Evolutionary conservation across 805 yeast genomes (phyloP).

Genomic region (Ogataea zsoltii): DNA sequence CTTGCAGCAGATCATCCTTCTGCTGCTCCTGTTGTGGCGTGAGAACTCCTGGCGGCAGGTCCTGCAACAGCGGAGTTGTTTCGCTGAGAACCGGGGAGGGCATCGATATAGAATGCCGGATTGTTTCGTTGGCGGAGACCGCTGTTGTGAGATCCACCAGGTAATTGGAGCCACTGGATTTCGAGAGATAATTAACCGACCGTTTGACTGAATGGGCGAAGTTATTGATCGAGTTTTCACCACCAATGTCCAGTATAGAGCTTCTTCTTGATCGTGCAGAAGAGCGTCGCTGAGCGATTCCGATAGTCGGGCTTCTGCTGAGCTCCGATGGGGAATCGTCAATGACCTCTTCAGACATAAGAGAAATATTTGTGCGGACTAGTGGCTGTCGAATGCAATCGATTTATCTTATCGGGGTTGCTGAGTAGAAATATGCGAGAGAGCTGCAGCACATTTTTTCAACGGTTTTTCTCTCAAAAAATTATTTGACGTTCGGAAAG

Average conservation of each 20-base stretch:
- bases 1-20: constrained; percentile 12
- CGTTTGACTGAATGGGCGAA: constrained; percentile 37
- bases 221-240: constrained; percentile 37
- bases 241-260: constrained; percentile 39
- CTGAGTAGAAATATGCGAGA: no score
- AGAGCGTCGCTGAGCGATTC: not conserved
- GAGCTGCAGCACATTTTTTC: no score
- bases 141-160: constrained; percentile 1
- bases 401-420: no score
- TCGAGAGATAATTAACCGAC: constrained; percentile 32
- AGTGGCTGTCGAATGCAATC: no score
- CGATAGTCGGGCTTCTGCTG: not conserved
- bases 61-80: not conserved
- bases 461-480: no score
- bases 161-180: constrained; percentile 21
- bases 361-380: no score
- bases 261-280: constrained; percentile 27
- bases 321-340: constrained; percentile 2
- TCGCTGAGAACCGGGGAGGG: constrained; percentile 4
- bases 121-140: not conserved
- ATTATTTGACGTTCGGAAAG: no score
- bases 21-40: not conserved
- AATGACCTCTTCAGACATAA: constrained; percentile 7
- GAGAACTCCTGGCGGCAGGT: not conserved
- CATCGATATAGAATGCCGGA: not conserved